Percentiles rank a stretch among this genome's conserved stretches.
phyloP scores from a whole-genome alignment of 768 basidiomycete species.

The Suillus plorans region DNA sequence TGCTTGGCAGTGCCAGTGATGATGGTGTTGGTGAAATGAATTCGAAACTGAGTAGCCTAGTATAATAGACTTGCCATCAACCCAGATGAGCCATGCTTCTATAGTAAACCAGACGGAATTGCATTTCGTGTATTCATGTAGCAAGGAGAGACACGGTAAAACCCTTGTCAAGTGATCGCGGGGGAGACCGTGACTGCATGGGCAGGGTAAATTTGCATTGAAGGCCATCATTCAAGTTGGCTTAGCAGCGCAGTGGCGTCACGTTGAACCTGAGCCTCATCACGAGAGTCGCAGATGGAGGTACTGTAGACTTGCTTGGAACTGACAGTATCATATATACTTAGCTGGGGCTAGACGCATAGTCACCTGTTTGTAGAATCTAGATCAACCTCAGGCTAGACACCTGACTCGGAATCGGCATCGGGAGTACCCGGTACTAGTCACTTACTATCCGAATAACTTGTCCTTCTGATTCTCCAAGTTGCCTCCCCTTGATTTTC shows the following conservation, averaged over 20 bases:
- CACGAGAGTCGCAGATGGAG: background rate
- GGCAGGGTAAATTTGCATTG: background rate
- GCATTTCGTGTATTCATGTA: background rate
- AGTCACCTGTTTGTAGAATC: background rate
- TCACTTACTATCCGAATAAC: too few relatives aligned
- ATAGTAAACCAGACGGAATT: background rate
- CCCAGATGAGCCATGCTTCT: background rate
- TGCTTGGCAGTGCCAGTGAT: background rate
- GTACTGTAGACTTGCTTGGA: background rate
- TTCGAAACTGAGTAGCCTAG: background rate
- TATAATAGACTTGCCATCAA: background rate
- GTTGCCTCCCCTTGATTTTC: too few relatives aligned
- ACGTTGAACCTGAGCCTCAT: background rate
- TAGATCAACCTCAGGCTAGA: background rate
- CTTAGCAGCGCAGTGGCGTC: too few relatives aligned
- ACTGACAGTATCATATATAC: background rate
- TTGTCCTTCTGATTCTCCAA: too few relatives aligned
- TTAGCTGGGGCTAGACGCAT: background rate
- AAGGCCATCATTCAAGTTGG: background rate
- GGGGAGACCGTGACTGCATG: background rate
- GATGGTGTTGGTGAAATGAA: background rate
- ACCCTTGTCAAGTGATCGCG: background rate
- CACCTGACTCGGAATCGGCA: too few relatives aligned
- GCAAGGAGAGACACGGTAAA: background rate
- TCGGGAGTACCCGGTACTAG: too few relatives aligned